These are phyloP conservation scores for Tricholoma hemisulphureum DNA, from an alignment of 768 basidiomycete species.

Conservation along the genomic window DNA sequence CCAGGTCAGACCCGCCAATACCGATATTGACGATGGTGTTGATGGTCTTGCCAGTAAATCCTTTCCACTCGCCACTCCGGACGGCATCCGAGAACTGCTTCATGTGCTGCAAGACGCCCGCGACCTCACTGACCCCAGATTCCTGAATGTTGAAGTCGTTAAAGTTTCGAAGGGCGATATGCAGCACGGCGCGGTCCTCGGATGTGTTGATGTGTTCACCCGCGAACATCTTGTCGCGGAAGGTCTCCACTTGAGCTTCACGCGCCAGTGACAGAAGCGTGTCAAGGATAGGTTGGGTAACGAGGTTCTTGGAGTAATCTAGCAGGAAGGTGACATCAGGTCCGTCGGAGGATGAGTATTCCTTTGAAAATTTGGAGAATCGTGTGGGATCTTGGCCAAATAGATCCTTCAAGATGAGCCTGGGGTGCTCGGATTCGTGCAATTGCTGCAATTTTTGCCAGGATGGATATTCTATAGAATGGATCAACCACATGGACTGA, in stretches of 20 bases:
- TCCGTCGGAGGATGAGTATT: slow-evolving; percentile 67
- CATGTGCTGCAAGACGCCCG: slow-evolving; percentile 84
- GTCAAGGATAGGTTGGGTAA: slow-evolving; percentile 80
- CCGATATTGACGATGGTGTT: slow-evolving; percentile 97
- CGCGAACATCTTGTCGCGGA: slow-evolving; percentile 89
- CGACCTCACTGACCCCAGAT: slow-evolving; percentile 79
- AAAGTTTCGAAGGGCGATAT: slow-evolving; percentile 86
- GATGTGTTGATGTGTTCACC: slow-evolving; percentile 99
- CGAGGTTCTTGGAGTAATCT: slow-evolving; percentile 96
- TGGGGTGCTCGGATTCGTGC: slow-evolving; percentile 68
- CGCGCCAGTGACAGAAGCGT: slow-evolving; percentile 76
- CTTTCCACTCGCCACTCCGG: slow-evolving; percentile 88
- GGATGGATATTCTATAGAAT: slow-evolving; percentile 67
- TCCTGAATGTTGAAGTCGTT: slow-evolving; percentile 78
- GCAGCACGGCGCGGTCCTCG: slow-evolving; percentile 95
- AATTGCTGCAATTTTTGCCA: slow-evolving; percentile 91
- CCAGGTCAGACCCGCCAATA: slow-evolving; percentile 97
- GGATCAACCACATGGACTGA: slow-evolving; percentile 1
- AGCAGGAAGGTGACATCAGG: slow-evolving; percentile 79
- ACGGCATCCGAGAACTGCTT: slow-evolving; percentile 84
- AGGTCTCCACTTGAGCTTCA: slow-evolving; percentile 83
- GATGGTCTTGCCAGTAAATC: slow-evolving; percentile 95
- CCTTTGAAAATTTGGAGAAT: slow-evolving; percentile 80
- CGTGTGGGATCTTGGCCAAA: slow-evolving; percentile 86
- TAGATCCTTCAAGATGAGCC: slow-evolving; percentile 87